Conservation (phyloP, 306 rosid species). For the Cicer bijugum region DNA sequence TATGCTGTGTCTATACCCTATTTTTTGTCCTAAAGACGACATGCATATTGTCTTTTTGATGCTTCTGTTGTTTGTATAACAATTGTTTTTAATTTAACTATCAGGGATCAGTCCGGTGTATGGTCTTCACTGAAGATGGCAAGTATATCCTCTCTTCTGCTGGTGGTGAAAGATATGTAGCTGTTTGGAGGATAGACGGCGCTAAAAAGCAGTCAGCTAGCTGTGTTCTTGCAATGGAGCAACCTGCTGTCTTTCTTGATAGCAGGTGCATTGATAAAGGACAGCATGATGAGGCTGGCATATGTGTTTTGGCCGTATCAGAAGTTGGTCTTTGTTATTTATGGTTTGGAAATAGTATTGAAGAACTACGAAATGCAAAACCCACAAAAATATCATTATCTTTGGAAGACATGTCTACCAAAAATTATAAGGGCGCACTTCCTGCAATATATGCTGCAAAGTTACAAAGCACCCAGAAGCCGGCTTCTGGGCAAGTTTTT, state of each 20-base stretch:
- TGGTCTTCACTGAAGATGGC: slow-evolving; percentile 85
- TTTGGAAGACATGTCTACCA: slow-evolving; percentile 59
- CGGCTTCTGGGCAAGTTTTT: slow-evolving; percentile 69
- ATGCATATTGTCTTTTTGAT: slow-evolving; percentile 26
- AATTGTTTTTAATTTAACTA: slow-evolving; percentile 44
- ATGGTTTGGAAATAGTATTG: slow-evolving; percentile 77
- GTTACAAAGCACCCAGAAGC: slow-evolving; percentile 61
- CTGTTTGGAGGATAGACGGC: slow-evolving; percentile 74
- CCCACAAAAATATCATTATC: slow-evolving; percentile 75
- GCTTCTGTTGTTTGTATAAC: slow-evolving; percentile 34
- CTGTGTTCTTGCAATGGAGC: slow-evolving; percentile 90
- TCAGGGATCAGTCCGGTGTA: slow-evolving; percentile 86
- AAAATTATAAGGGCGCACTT: slow-evolving; percentile 59
- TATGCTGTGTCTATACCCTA: not conserved
- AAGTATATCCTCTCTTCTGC: slow-evolving; percentile 85
- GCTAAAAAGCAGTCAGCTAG: slow-evolving; percentile 76
- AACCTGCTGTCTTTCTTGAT: slow-evolving; percentile 86
- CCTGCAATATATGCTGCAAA: slow-evolving; percentile 84
- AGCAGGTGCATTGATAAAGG: slow-evolving; percentile 58
- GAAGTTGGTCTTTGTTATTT: slow-evolving; percentile 85
- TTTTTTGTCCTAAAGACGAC: slow-evolving; percentile 23
- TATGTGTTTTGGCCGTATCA: slow-evolving; percentile 82
- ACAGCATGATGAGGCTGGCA: slow-evolving; percentile 53
- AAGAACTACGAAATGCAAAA: slow-evolving; percentile 66
- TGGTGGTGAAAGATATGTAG: slow-evolving; percentile 86